A percentile compares a stretch with the other conserved stretches of the same genome.
Evolutionary conservation across 257 asterid species (phyloP).

Genomic region (Coffea canephora): DNA sequence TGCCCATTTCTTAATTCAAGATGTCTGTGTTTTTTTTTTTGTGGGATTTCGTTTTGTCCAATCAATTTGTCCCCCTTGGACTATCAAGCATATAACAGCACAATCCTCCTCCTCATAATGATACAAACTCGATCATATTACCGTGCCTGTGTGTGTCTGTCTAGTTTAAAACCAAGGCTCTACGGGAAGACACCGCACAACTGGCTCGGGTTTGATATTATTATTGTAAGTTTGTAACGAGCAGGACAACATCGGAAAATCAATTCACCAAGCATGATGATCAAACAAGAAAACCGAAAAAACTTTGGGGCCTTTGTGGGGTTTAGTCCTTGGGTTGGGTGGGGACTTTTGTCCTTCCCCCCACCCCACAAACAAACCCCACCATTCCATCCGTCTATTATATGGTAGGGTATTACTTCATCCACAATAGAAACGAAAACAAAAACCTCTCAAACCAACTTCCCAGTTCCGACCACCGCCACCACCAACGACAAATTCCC

Average conservation of each 20-base stretch:
- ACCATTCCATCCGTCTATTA: no score
- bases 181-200: neutral
- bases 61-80: no score
- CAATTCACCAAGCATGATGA: neutral
- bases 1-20: neutral
- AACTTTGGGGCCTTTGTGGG: neutral
- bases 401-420: neutral
- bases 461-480: neutral
- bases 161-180: neutral
- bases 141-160: no score
- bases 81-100: neutral
- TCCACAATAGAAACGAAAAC: neutral
- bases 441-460: neutral
- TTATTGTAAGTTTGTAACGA: neutral
- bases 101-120: neutral
- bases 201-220: neutral
- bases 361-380: no score
- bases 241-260: neutral
- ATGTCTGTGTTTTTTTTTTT: no score
- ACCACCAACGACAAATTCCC: neutral
- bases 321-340: neutral
- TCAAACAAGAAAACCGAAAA: neutral
- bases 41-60: no score
- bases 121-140: neutral
- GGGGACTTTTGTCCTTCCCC: neutral